Percentiles rank a stretch among this genome's conserved stretches.
These are phyloP conservation scores for Leccinum longicurvipes DNA, from an alignment of 768 basidiomycete species.

Conservation along the genomic window DNA sequence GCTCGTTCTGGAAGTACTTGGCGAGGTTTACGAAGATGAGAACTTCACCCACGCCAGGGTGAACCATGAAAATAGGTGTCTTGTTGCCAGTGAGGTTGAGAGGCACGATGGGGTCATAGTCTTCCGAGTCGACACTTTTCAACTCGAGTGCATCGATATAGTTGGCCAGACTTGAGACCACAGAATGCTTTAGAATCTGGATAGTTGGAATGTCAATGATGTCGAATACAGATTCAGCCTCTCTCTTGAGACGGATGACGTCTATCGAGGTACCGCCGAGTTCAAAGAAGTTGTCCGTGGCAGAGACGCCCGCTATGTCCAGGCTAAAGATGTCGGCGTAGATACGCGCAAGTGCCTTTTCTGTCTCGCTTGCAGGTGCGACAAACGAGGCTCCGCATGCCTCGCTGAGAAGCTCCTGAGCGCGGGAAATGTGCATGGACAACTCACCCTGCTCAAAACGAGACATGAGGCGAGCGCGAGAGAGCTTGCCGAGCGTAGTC, in stretches of 20 bases:
- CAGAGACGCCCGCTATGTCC: neutral
- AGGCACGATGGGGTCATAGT: neutral
- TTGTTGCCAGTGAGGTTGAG: neutral
- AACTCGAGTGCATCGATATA: neutral
- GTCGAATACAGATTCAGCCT: neutral
- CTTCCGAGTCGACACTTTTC: neutral
- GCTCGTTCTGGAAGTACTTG: neutral
- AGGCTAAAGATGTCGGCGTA: neutral
- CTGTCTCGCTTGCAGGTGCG: neutral
- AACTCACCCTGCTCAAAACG: neutral
- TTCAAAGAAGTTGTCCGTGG: neutral
- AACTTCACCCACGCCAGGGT: constrained; percentile 1
- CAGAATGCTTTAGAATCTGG: neutral
- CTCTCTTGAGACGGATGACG: neutral
- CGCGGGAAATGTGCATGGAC: neutral
- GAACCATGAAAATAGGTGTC: neutral
- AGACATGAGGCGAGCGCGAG: neutral
- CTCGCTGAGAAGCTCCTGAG: neutral
- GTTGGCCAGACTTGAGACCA: neutral
- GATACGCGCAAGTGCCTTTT: neutral
- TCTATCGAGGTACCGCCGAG: neutral
- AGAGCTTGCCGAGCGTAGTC: neutral
- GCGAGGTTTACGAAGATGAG: neutral
- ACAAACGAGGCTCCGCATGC: neutral
- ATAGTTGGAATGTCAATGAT: neutral